These are phyloP conservation scores for Podila verticillata DNA, from an alignment of 192 early-diverging fungal genomes.

Conservation along the genomic window DNA sequence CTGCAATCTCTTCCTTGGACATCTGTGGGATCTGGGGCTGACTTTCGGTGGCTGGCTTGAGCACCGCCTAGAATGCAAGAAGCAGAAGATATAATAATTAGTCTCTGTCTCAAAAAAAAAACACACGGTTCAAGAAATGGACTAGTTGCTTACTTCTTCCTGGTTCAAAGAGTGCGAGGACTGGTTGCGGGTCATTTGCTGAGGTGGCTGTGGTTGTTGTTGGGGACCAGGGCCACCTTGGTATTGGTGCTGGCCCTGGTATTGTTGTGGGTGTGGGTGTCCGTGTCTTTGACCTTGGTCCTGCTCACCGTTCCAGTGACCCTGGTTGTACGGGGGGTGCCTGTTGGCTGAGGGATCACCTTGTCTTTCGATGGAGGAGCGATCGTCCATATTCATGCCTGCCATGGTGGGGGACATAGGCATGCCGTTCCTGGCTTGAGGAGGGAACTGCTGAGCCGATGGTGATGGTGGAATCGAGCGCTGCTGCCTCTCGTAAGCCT, in stretches of 20 bases:
- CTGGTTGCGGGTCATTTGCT: conserved; percentile 20
- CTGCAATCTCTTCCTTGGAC: conserved; percentile 16
- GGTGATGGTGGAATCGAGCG: conserved; percentile 25
- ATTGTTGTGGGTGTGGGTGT: background rate
- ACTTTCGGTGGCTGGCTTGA: conserved; percentile 11
- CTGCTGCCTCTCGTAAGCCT: conserved; percentile 40
- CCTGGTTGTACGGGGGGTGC: background rate
- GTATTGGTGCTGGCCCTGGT: background rate
- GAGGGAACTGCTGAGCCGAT: conserved; percentile 8
- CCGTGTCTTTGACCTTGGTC: background rate
- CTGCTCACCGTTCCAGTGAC: conserved; percentile 2
- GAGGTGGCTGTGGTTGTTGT: conserved; percentile 3
- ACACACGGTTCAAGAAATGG: no score
- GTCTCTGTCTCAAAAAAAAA: no score
- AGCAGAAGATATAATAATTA: background rate
- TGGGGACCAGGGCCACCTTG: no score
- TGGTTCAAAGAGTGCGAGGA: conserved; percentile 34
- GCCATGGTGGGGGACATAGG: conserved; percentile 30
- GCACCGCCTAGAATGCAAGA: background rate
- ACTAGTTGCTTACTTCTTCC: conserved; percentile 35
- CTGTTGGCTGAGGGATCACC: background rate
- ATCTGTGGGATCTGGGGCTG: conserved; percentile 8
- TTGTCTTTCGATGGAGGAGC: conserved; percentile 14
- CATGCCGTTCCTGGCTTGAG: conserved; percentile 9
- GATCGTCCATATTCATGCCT: conserved; percentile 11